Evolutionary conservation across 441 rosid species (phyloP), one percentile per base, ranked within the genome.

Genomic region (Dalechampia spathulata): DNA sequence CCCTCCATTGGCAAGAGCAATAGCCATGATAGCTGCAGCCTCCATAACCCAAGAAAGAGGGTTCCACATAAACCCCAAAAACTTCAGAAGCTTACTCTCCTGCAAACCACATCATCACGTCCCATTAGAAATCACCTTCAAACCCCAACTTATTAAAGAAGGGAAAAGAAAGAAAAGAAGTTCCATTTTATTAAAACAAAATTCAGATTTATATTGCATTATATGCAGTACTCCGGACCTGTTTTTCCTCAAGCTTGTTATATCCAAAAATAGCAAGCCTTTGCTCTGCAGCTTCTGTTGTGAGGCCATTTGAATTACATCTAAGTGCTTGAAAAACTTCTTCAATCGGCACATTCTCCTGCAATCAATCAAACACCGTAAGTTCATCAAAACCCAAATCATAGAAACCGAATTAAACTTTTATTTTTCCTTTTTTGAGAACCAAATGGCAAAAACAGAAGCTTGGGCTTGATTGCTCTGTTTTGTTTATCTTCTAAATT

Each of bases 11-110:
- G 98, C 96, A 74, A 92, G 94, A 49, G 91, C 94, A 76, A 92
- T 92, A 50, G 98, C 96, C 98, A 92, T 92, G 40, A 92, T 75
- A 49, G 96, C 96, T 64, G 98, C 98, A 64, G 87, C 91, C 66
- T 92, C 98, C 96, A 92, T 92, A 50, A 92, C 98, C 98, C 98
- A 92, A 23, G 98, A 92, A 45, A 92, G 83, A 61, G 95, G 98
- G 59, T 88, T 92, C 98, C 96, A 92, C 96, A 92, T 88, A 66
- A 92, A 92, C 21, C 98, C 94, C 78, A 86, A 64, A 66, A 79
- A 88, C 58, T 88, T 92, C 68, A 92, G 44, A 50, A 92, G 58
- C 68, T 92, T 92, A 69, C 98, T 86, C 72, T 88, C 98, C 98
- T 86, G 82, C 57, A 62, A 58, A 41, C 55, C 38, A 46, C 27